phyloP scores from a whole-genome alignment of 345 rosid genomes.

The Eucalyptus tenuipes region DNA sequence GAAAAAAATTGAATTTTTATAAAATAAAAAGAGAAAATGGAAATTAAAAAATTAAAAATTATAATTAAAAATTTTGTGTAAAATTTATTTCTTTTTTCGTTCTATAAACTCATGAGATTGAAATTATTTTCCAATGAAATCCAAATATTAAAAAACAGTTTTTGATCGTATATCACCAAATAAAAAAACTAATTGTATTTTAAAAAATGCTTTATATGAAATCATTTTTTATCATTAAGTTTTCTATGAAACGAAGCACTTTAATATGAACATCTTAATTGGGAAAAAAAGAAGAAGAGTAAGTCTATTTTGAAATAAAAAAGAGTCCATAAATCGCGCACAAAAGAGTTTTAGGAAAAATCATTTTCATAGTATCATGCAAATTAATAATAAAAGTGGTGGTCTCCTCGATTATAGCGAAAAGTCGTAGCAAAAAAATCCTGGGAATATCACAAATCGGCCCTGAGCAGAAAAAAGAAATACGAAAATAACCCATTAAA shows the following conservation, averaged over 20 bases:
- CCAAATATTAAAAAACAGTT: no score
- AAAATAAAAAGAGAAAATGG: no score
- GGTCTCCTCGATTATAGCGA: background rate
- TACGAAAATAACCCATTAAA: background rate
- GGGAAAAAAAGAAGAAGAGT: background rate
- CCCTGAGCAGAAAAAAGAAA: background rate
- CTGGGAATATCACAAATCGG: background rate
- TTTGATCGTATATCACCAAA: no score
- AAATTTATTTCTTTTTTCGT: no score
- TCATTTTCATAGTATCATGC: background rate
- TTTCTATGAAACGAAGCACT: no score
- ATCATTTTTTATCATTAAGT: no score
- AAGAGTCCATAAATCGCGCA: background rate
- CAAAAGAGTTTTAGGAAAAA: background rate
- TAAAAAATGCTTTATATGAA: no score
- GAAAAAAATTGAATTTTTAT: no score
- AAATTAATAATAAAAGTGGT: background rate
- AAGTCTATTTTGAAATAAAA: background rate
- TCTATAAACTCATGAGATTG: no score
- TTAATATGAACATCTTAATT: background rate
- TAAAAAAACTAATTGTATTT: no score
- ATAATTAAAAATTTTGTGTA: rapidly evolving
- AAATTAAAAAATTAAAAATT: no score
- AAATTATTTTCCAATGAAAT: no score
- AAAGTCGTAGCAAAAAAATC: background rate